Conservation (phyloP, 768 basidiomycete genomes). For the Leccinum fibrillosum region DNA sequence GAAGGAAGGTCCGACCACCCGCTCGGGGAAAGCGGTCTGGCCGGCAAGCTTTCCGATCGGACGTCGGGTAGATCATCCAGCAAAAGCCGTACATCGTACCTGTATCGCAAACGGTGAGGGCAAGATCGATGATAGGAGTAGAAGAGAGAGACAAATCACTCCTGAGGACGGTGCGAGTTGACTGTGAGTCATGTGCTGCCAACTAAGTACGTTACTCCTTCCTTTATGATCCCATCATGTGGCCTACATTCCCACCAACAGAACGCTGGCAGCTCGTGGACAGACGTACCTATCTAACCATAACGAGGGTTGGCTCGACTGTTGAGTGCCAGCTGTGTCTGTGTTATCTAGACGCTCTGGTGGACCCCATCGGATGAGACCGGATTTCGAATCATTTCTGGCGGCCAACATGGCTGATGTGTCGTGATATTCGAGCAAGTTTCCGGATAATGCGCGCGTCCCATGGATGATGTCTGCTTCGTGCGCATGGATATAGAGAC, state of each 20-base stretch:
- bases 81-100: conserved; percentile 80
- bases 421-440: conserved; percentile 31
- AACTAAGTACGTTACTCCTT: conserved; percentile 6
- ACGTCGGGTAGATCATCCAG: conserved; percentile 47
- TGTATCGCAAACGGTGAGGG: conserved; percentile 33
- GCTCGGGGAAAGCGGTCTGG: conserved; percentile 42
- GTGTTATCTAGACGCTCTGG: conserved; percentile 7
- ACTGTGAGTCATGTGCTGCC: conserved; percentile 3
- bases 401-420: not conserved
- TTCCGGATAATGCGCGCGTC: conserved; percentile 38
- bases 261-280: conserved; percentile 16
- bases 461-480: conserved; percentile 72
- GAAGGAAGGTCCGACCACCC: conserved; percentile 88
- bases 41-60: not conserved
- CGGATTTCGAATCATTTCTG: conserved; percentile 24
- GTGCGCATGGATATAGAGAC: conserved; percentile 62
- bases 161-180: not conserved
- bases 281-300: conserved; percentile 85
- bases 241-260: conserved; percentile 1
- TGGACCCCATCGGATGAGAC: conserved; percentile 34
- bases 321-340: conserved; percentile 1
- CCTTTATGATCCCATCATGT: conserved; percentile 7
- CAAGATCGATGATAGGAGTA: conserved; percentile 7
- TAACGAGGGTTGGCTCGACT: conserved; percentile 24
- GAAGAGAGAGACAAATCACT: conserved; percentile 19